phyloP scores from a whole-genome alignment of 768 basidiomycete genomes.

The Suillus clintonianus region DNA sequence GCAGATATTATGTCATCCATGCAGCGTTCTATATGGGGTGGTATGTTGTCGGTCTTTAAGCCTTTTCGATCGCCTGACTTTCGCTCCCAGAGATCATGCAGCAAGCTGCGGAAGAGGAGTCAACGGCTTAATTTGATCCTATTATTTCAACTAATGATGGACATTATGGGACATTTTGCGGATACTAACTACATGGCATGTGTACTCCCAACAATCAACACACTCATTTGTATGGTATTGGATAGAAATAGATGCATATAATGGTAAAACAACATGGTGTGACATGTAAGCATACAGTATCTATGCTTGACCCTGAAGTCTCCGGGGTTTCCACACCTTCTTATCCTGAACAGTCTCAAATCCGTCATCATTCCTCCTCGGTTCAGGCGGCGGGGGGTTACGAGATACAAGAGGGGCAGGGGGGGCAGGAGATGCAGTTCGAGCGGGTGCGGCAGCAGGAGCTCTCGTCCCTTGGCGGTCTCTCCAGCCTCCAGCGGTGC shows the following conservation, averaged over 20 bases:
- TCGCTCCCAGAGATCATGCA: constrained; percentile 41
- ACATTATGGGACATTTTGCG: constrained; percentile 11
- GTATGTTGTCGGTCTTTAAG: constrained; percentile 37
- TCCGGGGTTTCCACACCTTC: constrained; percentile 24
- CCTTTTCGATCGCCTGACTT: background rate
- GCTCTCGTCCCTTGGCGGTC: constrained; percentile 52
- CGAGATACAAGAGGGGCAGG: constrained; percentile 13
- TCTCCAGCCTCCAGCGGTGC: constrained; percentile 57
- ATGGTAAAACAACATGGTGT: constrained; percentile 7
- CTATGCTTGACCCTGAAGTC: constrained; percentile 13
- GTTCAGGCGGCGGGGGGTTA: constrained; percentile 34
- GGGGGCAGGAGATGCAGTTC: constrained; percentile 40
- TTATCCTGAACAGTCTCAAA: constrained; percentile 59
- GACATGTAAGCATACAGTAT: background rate
- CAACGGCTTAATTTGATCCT: constrained; percentile 16
- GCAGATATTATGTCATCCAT: constrained; percentile 54
- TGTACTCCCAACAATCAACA: constrained; percentile 17
- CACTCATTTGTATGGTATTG: constrained; percentile 16
- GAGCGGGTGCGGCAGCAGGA: constrained; percentile 30
- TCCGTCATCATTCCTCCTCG: constrained; percentile 63
- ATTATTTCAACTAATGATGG: constrained; percentile 5
- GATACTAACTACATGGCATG: constrained; percentile 12
- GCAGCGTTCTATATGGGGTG: constrained; percentile 72
- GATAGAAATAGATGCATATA: constrained; percentile 13
- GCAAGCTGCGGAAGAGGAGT: constrained; percentile 48